Percentiles rank a stretch among this genome's conserved stretches.
Evolutionary conservation across 208 protist species (phyloP).

Genomic region (Acanthamoeba quina): DNA sequence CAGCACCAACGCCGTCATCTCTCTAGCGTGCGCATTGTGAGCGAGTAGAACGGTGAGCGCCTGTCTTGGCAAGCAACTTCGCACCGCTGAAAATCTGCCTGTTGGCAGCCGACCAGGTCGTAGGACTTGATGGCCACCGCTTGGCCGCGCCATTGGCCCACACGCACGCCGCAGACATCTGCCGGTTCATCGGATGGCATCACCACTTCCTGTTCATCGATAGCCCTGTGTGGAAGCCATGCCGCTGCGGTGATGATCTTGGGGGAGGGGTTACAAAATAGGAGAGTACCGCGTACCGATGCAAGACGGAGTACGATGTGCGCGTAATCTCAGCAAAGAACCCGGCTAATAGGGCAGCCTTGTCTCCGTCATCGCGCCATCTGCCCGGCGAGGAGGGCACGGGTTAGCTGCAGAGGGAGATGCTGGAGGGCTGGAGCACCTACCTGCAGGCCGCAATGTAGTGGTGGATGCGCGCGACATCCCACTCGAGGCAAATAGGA

Average conservation of each 20-base stretch:
- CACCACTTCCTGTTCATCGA: neutral
- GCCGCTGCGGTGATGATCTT: too few species aligned
- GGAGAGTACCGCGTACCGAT: too few species aligned
- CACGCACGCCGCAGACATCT: neutral
- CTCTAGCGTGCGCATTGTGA: neutral
- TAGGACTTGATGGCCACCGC: conserved; percentile 32
- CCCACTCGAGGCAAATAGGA: neutral
- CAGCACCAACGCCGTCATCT: neutral
- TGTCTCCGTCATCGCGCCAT: too few species aligned
- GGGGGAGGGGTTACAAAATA: too few species aligned
- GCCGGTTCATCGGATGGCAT: too few species aligned
- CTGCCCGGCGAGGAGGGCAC: too few species aligned
- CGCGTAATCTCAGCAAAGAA: too few species aligned
- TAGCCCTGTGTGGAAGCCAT: neutral
- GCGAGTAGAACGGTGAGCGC: too few species aligned
- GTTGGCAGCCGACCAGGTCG: neutral
- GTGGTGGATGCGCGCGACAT: conserved; percentile 10
- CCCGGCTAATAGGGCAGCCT: too few species aligned
- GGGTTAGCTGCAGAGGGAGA: neutral
- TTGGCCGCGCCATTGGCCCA: conserved; percentile 1
- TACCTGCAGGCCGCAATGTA: neutral
- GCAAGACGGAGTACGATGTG: too few species aligned
- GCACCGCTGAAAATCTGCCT: neutral
- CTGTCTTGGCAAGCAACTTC: too few species aligned
- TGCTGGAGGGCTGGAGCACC: too few species aligned